Percentiles rank a stretch among this genome's conserved stretches.
phyloP scores from a whole-genome alignment of 495 filamentous ascomycete genomes.

The Aeminium ludgeri region DNA sequence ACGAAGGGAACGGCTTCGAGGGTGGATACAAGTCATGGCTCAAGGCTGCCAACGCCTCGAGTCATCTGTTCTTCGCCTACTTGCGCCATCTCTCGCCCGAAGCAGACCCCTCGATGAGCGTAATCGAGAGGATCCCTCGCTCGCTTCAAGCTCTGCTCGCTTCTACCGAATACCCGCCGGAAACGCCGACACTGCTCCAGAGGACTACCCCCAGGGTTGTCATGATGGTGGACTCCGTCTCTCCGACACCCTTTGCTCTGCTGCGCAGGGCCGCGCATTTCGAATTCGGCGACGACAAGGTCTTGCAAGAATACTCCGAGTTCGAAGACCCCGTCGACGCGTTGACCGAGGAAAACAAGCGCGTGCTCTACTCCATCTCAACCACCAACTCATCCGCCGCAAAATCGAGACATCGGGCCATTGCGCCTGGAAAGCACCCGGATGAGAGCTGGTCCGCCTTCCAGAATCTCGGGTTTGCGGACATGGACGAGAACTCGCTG shows the following conservation, averaged over 20 bases:
- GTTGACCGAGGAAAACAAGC: constrained; percentile 80
- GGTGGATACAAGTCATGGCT: constrained; percentile 82
- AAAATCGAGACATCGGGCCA: constrained; percentile 24
- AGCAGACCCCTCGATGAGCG: constrained; percentile 45
- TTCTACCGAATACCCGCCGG: constrained; percentile 88
- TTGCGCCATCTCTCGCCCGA: constrained; percentile 78
- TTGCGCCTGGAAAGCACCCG: constrained; percentile 27
- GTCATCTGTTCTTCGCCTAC: constrained; percentile 95
- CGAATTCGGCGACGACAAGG: constrained; percentile 76
- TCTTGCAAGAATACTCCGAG: constrained; percentile 64
- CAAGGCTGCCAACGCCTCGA: constrained; percentile 82
- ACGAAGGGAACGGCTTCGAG: constrained; percentile 82
- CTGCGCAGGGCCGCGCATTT: constrained; percentile 86
- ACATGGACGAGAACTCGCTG: constrained; percentile 24
- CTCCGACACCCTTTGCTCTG: constrained; percentile 82
- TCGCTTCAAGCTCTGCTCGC: constrained; percentile 79
- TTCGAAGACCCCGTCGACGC: constrained; percentile 81
- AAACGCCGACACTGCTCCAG: constrained; percentile 59
- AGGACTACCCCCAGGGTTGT: constrained; percentile 72
- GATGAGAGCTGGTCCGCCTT: constrained; percentile 94
- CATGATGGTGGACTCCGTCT: constrained; percentile 93
- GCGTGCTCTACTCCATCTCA: constrained; percentile 78
- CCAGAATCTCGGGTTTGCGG: constrained; percentile 84
- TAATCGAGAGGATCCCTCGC: constrained; percentile 69
- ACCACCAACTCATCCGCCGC: constrained; percentile 61